Conservation (phyloP, 2,329 filamentous ascomycete genomes). For the Blastomyces emzantsi region DNA sequence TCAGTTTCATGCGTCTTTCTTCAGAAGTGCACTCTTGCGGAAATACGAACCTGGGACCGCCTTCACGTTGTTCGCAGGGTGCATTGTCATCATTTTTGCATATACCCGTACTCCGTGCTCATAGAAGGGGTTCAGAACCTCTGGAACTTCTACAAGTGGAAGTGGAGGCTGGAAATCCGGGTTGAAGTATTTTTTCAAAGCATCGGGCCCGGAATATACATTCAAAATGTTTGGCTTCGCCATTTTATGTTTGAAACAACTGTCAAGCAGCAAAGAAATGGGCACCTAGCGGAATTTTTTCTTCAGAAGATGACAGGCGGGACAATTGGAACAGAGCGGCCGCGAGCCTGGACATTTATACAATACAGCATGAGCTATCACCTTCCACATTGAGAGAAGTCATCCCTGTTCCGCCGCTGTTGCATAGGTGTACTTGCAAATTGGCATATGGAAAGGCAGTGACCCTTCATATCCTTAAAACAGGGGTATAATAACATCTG, state of each 20-base stretch:
- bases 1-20: neutral
- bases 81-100: constrained; percentile 58
- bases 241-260: constrained; percentile 15
- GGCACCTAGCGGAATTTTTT: constrained; percentile 1
- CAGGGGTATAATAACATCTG: neutral
- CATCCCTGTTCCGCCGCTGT: neutral
- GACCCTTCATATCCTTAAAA: neutral
- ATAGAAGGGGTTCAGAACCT: constrained; percentile 48
- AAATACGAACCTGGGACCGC: constrained; percentile 41
- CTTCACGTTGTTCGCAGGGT: constrained; percentile 58
- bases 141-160: constrained; percentile 54
- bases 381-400: neutral
- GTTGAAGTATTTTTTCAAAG: constrained; percentile 51
- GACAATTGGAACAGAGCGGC: too few relatives aligned
- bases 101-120: constrained; percentile 53
- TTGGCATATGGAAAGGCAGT: neutral
- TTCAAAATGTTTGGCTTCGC: constrained; percentile 38
- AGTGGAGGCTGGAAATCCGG: constrained; percentile 50
- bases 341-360: neutral
- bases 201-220: constrained; percentile 50
- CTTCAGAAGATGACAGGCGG: too few relatives aligned
- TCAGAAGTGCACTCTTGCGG: neutral
- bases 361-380: neutral
- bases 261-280: neutral
- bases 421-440: neutral